Evolutionary conservation across 495 filamentous ascomycete genomes (phyloP).

Genomic region (Choiromyces venosus): DNA sequence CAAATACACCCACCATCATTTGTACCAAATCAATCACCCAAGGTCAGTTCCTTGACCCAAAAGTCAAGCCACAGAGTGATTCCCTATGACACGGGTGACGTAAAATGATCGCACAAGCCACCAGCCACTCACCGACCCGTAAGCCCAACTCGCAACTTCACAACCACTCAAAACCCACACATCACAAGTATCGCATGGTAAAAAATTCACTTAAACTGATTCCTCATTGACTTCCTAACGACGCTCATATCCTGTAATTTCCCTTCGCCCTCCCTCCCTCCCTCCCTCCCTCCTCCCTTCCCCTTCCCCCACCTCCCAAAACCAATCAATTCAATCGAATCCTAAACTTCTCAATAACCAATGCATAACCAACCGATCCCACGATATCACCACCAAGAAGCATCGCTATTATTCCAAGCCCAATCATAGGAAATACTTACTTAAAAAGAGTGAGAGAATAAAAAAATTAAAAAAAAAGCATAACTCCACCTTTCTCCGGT

Average conservation of each 20-base stretch:
- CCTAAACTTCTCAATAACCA: neutral
- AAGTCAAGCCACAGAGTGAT: neutral
- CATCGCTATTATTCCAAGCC: neutral
- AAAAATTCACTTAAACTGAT: neutral
- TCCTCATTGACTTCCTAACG: neutral
- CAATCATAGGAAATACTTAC: neutral
- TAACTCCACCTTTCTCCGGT: conserved; percentile 14
- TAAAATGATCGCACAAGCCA: neutral
- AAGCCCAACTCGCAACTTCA: neutral
- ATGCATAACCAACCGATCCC: neutral
- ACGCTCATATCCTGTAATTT: neutral
- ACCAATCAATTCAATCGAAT: neutral
- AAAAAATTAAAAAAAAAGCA: neutral
- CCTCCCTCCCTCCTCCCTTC: too few relatives aligned
- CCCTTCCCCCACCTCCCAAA: too few relatives aligned
- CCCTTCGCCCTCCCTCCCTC: too few relatives aligned
- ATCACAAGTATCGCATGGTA: neutral
- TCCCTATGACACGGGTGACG: neutral
- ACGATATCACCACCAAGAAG: neutral
- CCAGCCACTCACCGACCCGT: neutral
- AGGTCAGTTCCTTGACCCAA: neutral
- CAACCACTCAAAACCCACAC: neutral
- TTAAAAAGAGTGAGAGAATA: neutral
- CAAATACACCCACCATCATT: neutral
- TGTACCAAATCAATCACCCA: neutral